phyloP scores from a whole-genome alignment of 2,329 filamentous ascomycete genomes.

The Celoporthe dispersa region DNA sequence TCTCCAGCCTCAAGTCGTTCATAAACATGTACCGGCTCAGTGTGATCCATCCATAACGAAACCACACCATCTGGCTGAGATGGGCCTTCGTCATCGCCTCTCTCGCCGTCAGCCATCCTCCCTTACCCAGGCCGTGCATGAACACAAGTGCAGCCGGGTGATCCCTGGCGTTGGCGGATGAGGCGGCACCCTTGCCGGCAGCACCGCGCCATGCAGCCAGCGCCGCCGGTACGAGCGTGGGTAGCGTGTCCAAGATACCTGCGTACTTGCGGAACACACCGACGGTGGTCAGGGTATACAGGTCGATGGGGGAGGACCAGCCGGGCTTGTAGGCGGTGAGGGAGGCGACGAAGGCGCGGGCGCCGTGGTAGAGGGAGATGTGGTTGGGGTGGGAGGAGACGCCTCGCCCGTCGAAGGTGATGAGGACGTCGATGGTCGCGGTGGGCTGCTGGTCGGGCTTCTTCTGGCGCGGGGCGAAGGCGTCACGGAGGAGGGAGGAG shows the following conservation, averaged over 20 bases:
- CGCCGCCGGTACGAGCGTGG: constrained; percentile 66
- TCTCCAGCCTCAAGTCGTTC: constrained; percentile 75
- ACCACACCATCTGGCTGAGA: constrained; percentile 98
- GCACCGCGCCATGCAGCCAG: constrained; percentile 34
- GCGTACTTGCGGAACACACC: constrained; percentile 79
- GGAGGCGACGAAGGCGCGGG: constrained; percentile 69
- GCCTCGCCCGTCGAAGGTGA: constrained; percentile 87
- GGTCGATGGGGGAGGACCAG: constrained; percentile 73
- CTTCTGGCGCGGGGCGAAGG: constrained; percentile 66
- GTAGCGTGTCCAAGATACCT: constrained; percentile 74
- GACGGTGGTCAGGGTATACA: constrained; percentile 84
- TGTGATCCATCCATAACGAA: constrained; percentile 92
- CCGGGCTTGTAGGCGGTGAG: constrained; percentile 68
- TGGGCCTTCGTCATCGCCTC: constrained; percentile 89
- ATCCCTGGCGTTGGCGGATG: constrained; percentile 38
- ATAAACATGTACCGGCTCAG: constrained; percentile 93
- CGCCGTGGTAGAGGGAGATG: constrained; percentile 83
- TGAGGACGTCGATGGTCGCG: constrained; percentile 74
- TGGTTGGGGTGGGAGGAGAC: constrained; percentile 94
- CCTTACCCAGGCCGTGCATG: constrained; percentile 68
- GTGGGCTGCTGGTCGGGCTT: constrained; percentile 43
- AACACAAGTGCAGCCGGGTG: constrained; percentile 68
- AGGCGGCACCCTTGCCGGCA: constrained; percentile 35
- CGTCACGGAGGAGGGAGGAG: constrained; percentile 68
- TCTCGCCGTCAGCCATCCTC: constrained; percentile 64